These are phyloP conservation scores for Erodium trifolium DNA, from an alignment of 441 rosid species.

Conservation along the genomic window DNA sequence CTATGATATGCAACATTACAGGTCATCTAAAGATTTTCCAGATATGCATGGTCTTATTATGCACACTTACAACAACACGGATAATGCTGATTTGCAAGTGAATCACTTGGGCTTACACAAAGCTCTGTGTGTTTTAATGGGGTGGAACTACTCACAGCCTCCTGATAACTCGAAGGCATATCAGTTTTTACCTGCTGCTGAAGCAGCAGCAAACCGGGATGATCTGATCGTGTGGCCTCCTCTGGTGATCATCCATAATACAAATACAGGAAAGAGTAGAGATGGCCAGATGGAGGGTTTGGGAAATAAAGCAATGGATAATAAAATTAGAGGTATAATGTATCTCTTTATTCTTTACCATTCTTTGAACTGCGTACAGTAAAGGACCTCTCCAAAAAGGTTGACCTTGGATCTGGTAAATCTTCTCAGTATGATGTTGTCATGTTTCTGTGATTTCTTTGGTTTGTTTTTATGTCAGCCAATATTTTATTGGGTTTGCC, in stretches of 20 bases:
- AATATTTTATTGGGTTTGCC: background rate
- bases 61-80: conserved; percentile 90
- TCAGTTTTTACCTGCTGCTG: conserved; percentile 66
- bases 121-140: conserved; percentile 93
- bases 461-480: no score
- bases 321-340: conserved; percentile 79
- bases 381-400: background rate
- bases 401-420: conserved; percentile 17
- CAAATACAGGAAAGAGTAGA: conserved; percentile 84
- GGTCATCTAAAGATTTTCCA: conserved; percentile 81
- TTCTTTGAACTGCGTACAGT: background rate
- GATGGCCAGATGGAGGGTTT: conserved; percentile 96
- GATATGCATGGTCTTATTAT: conserved; percentile 87
- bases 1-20: conserved; percentile 62
- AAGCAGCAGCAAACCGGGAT: conserved; percentile 74
- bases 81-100: conserved; percentile 65
- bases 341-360: conserved; percentile 25
- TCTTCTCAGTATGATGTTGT: conserved; percentile 15
- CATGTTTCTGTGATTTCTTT: background rate
- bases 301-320: conserved; percentile 97
- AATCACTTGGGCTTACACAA: conserved; percentile 96
- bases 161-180: conserved; percentile 87
- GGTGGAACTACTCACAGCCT: conserved; percentile 80
- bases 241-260: conserved; percentile 79
- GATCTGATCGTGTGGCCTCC: conserved; percentile 98